Conservation (phyloP, 1,284 basidiomycete species). For the Neotropicomus parvogracilis region DNA sequence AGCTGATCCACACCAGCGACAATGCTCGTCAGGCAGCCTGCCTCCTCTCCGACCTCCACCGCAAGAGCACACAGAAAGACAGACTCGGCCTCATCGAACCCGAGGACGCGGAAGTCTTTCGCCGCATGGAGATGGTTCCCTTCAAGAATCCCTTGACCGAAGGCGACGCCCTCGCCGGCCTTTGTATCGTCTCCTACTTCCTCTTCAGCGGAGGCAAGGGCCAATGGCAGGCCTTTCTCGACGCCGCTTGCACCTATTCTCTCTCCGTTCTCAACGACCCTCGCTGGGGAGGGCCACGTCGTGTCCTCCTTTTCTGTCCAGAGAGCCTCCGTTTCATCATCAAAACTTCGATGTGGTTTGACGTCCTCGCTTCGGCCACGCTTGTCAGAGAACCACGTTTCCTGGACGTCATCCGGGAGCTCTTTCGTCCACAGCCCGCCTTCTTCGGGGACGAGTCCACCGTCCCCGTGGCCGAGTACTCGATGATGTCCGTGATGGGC, state of each 20-base stretch:
- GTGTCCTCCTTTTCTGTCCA: constrained; percentile 45
- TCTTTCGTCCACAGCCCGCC: constrained; percentile 49
- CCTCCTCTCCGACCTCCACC: constrained; percentile 40
- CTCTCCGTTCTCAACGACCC: constrained; percentile 39
- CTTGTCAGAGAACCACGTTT: constrained; percentile 56
- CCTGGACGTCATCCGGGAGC: constrained; percentile 49
- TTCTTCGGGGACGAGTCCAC: constrained; percentile 30
- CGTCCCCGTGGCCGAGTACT: constrained; percentile 33
- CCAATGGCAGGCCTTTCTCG: constrained; percentile 62
- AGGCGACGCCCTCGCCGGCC: constrained; percentile 72
- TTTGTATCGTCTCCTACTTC: constrained; percentile 69
- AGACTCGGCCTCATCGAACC: constrained; percentile 24
- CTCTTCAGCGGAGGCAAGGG: constrained; percentile 72
- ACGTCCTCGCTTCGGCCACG: constrained; percentile 74
- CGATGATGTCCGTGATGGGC: constrained; percentile 81
- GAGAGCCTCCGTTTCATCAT: constrained; percentile 63
- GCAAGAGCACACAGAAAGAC: constrained; percentile 23
- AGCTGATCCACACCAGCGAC: constrained; percentile 35
- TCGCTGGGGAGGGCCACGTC: constrained; percentile 37
- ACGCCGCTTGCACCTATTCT: constrained; percentile 54
- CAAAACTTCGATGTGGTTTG: constrained; percentile 82
- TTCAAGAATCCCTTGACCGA: constrained; percentile 37
- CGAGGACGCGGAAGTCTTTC: constrained; percentile 26
- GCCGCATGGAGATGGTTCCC: constrained; percentile 28
- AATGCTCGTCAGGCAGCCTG: constrained; percentile 54